Evolutionary conservation across 768 basidiomycete species (phyloP).

Genomic region (Tricholoma flavovirens): DNA sequence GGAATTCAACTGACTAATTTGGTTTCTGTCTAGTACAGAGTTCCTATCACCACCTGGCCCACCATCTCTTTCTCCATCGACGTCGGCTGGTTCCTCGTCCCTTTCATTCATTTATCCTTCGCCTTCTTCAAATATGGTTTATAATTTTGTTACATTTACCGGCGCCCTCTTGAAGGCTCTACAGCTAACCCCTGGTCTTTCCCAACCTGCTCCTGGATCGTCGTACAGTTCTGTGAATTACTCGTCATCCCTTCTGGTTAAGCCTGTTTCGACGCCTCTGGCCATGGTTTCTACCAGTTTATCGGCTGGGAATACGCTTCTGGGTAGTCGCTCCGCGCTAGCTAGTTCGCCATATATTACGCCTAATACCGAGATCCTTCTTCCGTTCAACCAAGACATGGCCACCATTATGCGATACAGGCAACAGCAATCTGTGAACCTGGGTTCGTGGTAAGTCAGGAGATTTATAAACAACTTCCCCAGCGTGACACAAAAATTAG

Average conservation of each 20-base stretch:
- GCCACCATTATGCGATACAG: slow-evolving; percentile 55
- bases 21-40: background rate
- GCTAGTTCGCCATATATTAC: slow-evolving; percentile 20
- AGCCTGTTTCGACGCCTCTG: background rate
- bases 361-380: slow-evolving; percentile 33
- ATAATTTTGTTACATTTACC: slow-evolving; percentile 18
- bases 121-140: slow-evolving; percentile 17
- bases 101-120: slow-evolving; percentile 2
- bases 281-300: background rate
- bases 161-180: slow-evolving; percentile 29
- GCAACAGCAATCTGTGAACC: slow-evolving; percentile 58
- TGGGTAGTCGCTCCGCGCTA: background rate
- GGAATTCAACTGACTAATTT: background rate
- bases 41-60: background rate
- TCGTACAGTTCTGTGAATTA: slow-evolving; percentile 1
- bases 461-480: background rate
- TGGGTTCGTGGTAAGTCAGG: slow-evolving; percentile 50
- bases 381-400: slow-evolving; percentile 42
- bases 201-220: slow-evolving; percentile 19
- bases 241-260: background rate
- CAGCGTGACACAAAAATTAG: slow-evolving; percentile 22
- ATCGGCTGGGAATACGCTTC: background rate
- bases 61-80: slow-evolving; percentile 5
- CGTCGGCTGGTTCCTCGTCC: slow-evolving; percentile 17
- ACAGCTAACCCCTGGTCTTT: slow-evolving; percentile 23